Evolutionary conservation across 106 monocot genomes (phyloP), one percentile per base, ranked within the genome.

Genomic region (Narthecium ossifragum): DNA sequence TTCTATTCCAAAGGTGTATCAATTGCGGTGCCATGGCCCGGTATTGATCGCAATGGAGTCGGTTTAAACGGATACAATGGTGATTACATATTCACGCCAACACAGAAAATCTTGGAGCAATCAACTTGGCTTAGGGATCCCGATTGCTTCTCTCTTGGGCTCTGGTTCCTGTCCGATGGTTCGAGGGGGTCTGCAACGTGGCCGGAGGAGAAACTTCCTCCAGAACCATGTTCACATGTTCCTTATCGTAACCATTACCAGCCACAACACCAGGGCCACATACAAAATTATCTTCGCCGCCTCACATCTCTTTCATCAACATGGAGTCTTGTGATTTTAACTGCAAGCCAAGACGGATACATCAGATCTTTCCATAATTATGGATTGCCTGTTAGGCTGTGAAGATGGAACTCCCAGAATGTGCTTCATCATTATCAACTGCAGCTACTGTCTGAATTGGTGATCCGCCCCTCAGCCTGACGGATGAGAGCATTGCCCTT

Each of bases 301-400:
- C 28, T 39, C 18, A 56, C 41, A 39, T 37, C 22, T 45, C 26
- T 31, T 0, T 69, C 75, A 9, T 51, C 75, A 21, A 46, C 79
- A 6, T 83, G 85, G 85, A 80, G 67, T 50, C 28, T 58, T 13
- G 85, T 85, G 48, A 83, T 94, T 52, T 71, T 86, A 29, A 86
- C 93, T 13, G 93, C 79, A 6, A 77, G 82, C 26, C 10, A 40
- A 8, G 74, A 85, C 55, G 93, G 93, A 28, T 47, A 47, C 32
- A 83, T 89, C 62, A 85, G 89, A 62, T 66, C 88, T 58, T 94
- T 89, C 69, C 80, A 75, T 51, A 89, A 89, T 59, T 94, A 79
- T 60, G 88, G 88, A 60, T 75, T 88, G 62, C 85, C 88, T 23
- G 82, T 80, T 6, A 80, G 80, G 65, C 38, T 81, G 55, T 88